Conservation (phyloP, 2,329 filamentous ascomycete genomes). For the Cercospora sp. region DNA sequence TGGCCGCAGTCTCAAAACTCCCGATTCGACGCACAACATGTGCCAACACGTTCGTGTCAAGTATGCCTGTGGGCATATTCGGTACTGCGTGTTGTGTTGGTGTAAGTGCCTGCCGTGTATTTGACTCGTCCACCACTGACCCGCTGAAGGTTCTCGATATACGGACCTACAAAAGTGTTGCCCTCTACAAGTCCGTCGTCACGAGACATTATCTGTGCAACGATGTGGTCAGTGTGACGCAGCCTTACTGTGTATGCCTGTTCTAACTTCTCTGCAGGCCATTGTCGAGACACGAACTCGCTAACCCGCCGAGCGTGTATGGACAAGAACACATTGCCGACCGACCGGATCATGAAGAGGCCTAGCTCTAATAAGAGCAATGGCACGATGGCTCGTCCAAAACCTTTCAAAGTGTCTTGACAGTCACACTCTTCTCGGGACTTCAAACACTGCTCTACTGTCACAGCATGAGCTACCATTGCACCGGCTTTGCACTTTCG, state of each 20-base stretch:
- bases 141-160: conserved; percentile 20
- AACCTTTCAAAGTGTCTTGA: conserved; percentile 11
- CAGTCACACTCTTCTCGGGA: neutral
- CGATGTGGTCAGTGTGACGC: conserved; percentile 20
- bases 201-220: conserved; percentile 20
- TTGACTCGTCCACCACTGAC: conserved; percentile 7
- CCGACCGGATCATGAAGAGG: conserved; percentile 10
- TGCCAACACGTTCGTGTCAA: conserved; percentile 25
- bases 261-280: conserved; percentile 7
- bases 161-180: conserved; percentile 25
- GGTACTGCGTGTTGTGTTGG: conserved; percentile 27
- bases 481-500: neutral
- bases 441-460: neutral
- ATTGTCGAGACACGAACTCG: conserved; percentile 24
- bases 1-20: neutral
- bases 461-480: neutral
- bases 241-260: neutral
- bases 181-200: conserved; percentile 20
- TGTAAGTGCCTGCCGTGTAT: conserved; percentile 13
- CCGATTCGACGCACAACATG: conserved; percentile 10
- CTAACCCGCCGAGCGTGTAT: conserved; percentile 18
- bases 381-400: conserved; percentile 6
- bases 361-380: neutral
- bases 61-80: conserved; percentile 22
- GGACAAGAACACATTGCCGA: conserved; percentile 9